These are phyloP conservation scores for Cercophora sp. DNA, from an alignment of 495 filamentous ascomycete species.

Conservation along the genomic window DNA sequence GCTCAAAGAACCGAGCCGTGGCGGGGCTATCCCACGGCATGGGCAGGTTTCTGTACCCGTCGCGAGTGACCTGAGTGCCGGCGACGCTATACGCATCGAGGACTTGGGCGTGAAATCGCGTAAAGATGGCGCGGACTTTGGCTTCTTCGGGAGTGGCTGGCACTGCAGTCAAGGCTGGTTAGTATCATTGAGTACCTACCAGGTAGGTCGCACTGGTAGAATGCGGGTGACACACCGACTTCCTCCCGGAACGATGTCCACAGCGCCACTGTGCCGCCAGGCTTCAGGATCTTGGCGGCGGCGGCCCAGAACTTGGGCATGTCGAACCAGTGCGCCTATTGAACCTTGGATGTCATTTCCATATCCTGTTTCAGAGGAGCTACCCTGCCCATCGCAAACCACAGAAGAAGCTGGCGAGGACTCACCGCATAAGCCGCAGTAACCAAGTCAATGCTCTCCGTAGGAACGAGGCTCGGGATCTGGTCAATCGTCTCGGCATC, in stretches of 20 bases:
- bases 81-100: slow-evolving; percentile 32
- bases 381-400: too few species aligned
- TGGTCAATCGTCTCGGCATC: slow-evolving; percentile 42
- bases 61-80: slow-evolving; percentile 34
- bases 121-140: slow-evolving; percentile 19
- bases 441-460: slow-evolving; percentile 47
- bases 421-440: slow-evolving; percentile 40
- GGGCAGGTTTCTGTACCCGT: slow-evolving; percentile 39
- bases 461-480: slow-evolving; percentile 17
- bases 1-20: slow-evolving; percentile 34
- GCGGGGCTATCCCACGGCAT: slow-evolving; percentile 48
- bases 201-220: neutral
- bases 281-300: slow-evolving; percentile 50
- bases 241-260: slow-evolving; percentile 37
- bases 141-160: slow-evolving; percentile 28
- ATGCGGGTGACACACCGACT: slow-evolving; percentile 11
- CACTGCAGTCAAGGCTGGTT: slow-evolving; percentile 27
- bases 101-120: slow-evolving; percentile 27
- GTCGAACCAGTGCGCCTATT: slow-evolving; percentile 57
- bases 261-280: slow-evolving; percentile 52
- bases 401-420: too few species aligned
- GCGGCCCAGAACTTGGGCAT: slow-evolving; percentile 56
- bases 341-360: too few species aligned
- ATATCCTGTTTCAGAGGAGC: too few species aligned
- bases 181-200: too few species aligned